phyloP scores from a whole-genome alignment of 305 asterid species.

The Fraxinus baroniana region DNA sequence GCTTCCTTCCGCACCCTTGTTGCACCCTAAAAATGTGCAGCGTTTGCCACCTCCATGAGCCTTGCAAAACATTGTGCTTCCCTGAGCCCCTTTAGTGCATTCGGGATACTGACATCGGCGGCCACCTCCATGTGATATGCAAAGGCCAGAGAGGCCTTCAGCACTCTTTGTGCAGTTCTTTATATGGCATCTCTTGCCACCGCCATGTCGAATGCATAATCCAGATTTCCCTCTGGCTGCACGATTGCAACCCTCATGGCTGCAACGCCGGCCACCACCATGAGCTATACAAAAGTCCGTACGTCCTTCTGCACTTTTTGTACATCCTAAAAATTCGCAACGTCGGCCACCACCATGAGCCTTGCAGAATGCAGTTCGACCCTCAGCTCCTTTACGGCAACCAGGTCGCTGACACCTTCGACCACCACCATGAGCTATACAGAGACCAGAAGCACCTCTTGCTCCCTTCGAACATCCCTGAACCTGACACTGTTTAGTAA shows the following conservation, averaged over 20 bases:
- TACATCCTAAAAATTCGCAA: slow-evolving; percentile 82
- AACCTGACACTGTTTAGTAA: slow-evolving; percentile 75
- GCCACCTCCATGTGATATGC: not conserved
- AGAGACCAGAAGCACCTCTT: slow-evolving; percentile 93
- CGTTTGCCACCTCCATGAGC: slow-evolving; percentile 98
- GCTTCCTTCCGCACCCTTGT: slow-evolving; percentile 97
- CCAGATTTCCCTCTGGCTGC: slow-evolving; percentile 95
- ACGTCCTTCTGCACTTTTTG: slow-evolving; percentile 92
- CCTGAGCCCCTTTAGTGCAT: slow-evolving; percentile 92
- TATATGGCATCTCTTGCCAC: slow-evolving; percentile 90
- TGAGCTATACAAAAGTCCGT: slow-evolving; percentile 88
- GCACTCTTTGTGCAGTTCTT: slow-evolving; percentile 86
- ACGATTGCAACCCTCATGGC: slow-evolving; percentile 60
- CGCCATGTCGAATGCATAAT: slow-evolving; percentile 92
- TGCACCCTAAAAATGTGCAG: slow-evolving; percentile 71
- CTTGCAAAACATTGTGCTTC: slow-evolving; percentile 90
- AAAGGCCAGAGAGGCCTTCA: slow-evolving; percentile 58
- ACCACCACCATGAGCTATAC: slow-evolving; percentile 97
- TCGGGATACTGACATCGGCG: slow-evolving; percentile 73
- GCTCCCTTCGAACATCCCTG: slow-evolving; percentile 88
- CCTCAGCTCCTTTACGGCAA: slow-evolving; percentile 93
- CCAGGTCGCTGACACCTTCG: slow-evolving; percentile 85
- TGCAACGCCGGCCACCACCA: slow-evolving; percentile 93
- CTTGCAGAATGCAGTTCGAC: slow-evolving; percentile 97
- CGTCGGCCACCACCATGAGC: slow-evolving; percentile 99